phyloP scores from a whole-genome alignment of 768 basidiomycete species.

The Boletus rubescentipes region DNA sequence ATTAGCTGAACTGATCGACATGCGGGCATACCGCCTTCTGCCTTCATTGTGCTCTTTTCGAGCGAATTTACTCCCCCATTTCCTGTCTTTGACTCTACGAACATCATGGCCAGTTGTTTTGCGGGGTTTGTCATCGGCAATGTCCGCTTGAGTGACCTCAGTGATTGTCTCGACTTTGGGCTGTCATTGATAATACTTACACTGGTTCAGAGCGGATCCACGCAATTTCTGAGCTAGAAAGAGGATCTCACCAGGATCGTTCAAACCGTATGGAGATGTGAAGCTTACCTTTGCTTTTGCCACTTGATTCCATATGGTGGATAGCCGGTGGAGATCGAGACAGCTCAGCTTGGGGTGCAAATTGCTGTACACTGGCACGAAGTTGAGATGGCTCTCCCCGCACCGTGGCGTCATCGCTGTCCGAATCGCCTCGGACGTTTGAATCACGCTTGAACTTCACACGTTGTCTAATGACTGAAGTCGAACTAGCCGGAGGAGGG shows the following conservation, averaged over 20 bases:
- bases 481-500: background rate
- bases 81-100: background rate
- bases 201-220: slow-evolving; percentile 1
- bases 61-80: slow-evolving; percentile 4
- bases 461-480: background rate
- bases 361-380: slow-evolving; percentile 4
- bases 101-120: slow-evolving; percentile 4
- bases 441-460: slow-evolving; percentile 20
- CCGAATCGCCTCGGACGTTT: slow-evolving; percentile 1
- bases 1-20: slow-evolving; percentile 17
- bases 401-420: slow-evolving; percentile 16
- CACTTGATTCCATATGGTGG: background rate
- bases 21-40: slow-evolving; percentile 16
- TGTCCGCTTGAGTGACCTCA: slow-evolving; percentile 14
- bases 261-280: background rate
- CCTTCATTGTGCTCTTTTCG: slow-evolving; percentile 3
- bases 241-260: background rate
- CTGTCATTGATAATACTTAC: slow-evolving; percentile 8
- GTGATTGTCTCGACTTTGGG: background rate
- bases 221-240: slow-evolving; percentile 10
- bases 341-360: background rate
- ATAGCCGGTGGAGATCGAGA: background rate
- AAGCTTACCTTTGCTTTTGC: slow-evolving; percentile 8
- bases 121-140: background rate
- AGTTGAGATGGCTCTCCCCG: slow-evolving; percentile 5